Evolutionary conservation across 2,329 filamentous ascomycete species (phyloP), one percentile per base, ranked within the genome.

Genomic region (Phyllosticta citribraziliensis): DNA sequence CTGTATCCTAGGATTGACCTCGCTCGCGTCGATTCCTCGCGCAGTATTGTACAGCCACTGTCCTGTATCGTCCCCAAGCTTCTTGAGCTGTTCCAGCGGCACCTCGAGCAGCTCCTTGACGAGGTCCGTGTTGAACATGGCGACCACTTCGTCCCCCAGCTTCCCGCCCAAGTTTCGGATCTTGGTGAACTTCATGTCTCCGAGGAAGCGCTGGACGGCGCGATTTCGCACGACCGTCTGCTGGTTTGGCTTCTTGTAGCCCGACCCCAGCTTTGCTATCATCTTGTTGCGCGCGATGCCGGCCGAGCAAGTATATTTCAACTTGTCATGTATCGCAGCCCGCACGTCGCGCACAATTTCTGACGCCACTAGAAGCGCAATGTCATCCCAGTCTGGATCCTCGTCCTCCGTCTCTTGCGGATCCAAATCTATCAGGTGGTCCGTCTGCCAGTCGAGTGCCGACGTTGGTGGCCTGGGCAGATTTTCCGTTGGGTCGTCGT

Each of bases 151-250:
- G 58, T 96, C 90, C 5, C 94, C 94, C 30, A 97, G 79, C 75
- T 97, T 97, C 22, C 94, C 94, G 27, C 94, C 94, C n/a, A 99
- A 77, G 73, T 93, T 96, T 17, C 93, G 84, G 59, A 99, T 94
- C 73, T 96, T 96, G 17, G 91, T 96, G 69, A 97, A 93, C 70
- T 96, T 96, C 79, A 96, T 91, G 17, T 84, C 84, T 9, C 83
- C 83, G 52, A 99, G 77, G 69, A 99, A 99, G 52, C 87, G 80
- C 64, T 86, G 80, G 2, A 91, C 80, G 0, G 93, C 93, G 55
- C 91, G 85, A 70, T 90, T 93, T 24, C 94, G 87, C 56, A 99
- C 86, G n/a, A 97, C 84, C 0, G 93, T 97, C 75, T 99, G 94
- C 66, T 88, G 84, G 70, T 97, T 94, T 35, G 94, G 94, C 73